These are phyloP conservation scores for Ogataea trehaloabstinens DNA, from an alignment of 805 yeast genomes.

Conservation along the genomic window DNA sequence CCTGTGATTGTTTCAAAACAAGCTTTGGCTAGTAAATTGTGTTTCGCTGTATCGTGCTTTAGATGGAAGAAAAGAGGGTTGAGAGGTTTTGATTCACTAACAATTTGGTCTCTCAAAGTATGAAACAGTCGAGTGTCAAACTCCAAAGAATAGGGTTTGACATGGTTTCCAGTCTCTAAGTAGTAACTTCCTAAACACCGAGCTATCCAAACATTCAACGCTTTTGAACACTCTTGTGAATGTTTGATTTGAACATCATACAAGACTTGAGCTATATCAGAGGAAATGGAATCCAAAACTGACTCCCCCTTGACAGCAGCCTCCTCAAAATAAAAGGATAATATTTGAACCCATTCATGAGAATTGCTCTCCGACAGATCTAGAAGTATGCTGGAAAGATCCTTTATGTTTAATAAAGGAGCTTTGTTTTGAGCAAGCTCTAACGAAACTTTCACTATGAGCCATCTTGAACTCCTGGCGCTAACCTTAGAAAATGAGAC, in stretches of 20 bases:
- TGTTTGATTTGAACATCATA: constrained; percentile 17
- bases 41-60: constrained; percentile 13
- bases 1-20: constrained; percentile 43
- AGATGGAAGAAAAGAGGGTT: constrained; percentile 31
- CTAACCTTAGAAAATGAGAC: background rate
- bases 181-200: constrained; percentile 30
- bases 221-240: constrained; percentile 6
- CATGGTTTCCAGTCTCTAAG: constrained; percentile 23
- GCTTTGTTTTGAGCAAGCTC: constrained; percentile 1
- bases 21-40: constrained; percentile 19
- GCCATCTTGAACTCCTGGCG: background rate
- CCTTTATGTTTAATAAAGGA: background rate
- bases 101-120: constrained; percentile 10
- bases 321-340: constrained; percentile 7
- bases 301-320: background rate
- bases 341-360: constrained; percentile 6
- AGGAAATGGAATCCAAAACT: constrained; percentile 1
- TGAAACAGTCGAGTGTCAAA: constrained; percentile 13
- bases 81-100: constrained; percentile 22
- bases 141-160: constrained; percentile 17
- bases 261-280: constrained; percentile 15
- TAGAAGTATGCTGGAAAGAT: constrained; percentile 1
- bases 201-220: constrained; percentile 32
- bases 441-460: constrained; percentile 3
- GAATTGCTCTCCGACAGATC: background rate